A percentile compares a stretch with the other conserved stretches of the same genome.
These are phyloP conservation scores for Amauroascus verrucosus DNA, from an alignment of 2,329 filamentous ascomycete species.

Conservation along the genomic window DNA sequence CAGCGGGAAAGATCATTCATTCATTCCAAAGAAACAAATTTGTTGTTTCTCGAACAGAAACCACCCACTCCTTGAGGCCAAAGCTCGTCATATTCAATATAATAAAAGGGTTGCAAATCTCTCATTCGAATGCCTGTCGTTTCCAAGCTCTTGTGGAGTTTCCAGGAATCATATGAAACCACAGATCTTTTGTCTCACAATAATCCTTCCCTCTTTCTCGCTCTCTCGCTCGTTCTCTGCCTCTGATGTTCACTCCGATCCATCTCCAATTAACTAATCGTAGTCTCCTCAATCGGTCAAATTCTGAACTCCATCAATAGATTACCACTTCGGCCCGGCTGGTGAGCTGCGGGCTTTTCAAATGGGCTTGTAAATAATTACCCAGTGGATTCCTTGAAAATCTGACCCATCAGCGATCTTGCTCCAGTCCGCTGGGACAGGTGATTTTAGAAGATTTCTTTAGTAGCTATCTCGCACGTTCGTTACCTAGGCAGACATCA, in stretches of 20 bases:
- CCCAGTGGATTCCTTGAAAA: not conserved
- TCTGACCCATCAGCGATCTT: constrained; percentile 11
- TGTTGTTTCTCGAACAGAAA: not conserved
- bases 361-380: not conserved
- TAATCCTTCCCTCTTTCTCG: not conserved
- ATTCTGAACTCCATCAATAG: not conserved
- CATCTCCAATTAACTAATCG: not conserved
- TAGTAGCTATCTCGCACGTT: not conserved
- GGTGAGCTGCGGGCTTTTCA: not conserved
- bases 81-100: not conserved
- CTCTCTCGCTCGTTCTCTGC: too few species aligned
- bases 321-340: not conserved
- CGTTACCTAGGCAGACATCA: not conserved
- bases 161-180: constrained; percentile 3
- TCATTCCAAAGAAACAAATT: not conserved
- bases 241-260: too few species aligned
- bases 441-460: not conserved
- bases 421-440: constrained; percentile 5
- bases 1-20: too few species aligned
- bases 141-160: not conserved
- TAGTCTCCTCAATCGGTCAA: not conserved
- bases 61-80: not conserved
- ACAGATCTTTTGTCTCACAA: constrained; percentile 1
- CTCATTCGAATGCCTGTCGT: not conserved
- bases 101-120: not conserved